A percentile compares a stretch with the other conserved stretches of the same genome.
Conservation (phyloP, 441 rosid genomes). For the Hura crepitans region DNA sequence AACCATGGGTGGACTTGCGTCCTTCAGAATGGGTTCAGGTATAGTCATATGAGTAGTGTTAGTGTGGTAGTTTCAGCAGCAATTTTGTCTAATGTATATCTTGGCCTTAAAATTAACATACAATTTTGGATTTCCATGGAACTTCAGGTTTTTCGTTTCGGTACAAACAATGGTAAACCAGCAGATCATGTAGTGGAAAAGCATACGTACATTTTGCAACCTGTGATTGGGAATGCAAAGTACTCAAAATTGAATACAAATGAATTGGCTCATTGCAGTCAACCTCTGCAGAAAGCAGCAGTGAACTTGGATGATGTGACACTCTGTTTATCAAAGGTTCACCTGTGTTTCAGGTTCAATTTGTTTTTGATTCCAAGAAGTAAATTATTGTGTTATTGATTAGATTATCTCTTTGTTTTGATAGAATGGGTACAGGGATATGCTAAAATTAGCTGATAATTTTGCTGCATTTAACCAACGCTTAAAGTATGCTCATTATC, state of each 20-base stretch:
- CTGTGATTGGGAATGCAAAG: constrained; percentile 89
- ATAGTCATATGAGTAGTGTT: constrained; percentile 17
- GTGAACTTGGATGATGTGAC: constrained; percentile 95
- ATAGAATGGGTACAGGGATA: constrained; percentile 90
- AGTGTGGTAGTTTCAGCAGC: not conserved
- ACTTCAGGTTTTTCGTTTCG: constrained; percentile 76
- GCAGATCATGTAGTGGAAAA: constrained; percentile 51
- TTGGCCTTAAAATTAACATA: constrained; percentile 5
- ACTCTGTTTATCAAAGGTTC: constrained; percentile 90
- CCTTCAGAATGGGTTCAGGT: constrained; percentile 99
- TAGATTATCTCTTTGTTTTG: constrained; percentile 24
- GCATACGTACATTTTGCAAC: constrained; percentile 86
- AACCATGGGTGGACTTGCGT: constrained; percentile 82
- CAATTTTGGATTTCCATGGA: constrained; percentile 21
- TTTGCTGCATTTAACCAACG: constrained; percentile 89
- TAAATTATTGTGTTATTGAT: constrained; percentile 26
- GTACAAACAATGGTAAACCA: constrained; percentile 79
- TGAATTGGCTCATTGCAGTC: constrained; percentile 37
- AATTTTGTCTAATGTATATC: constrained; percentile 8
- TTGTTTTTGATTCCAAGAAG: constrained; percentile 20
- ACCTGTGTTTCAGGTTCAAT: constrained; percentile 16
- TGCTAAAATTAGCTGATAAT: constrained; percentile 88
- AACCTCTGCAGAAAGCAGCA: constrained; percentile 78
- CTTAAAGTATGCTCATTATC: constrained; percentile 82
- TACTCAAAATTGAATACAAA: constrained; percentile 57